Evolutionary conservation across 371 early-diverging fungal species (phyloP), one percentile per base, ranked within the genome.

Genomic region (Syncephalastrum racemosum): DNA sequence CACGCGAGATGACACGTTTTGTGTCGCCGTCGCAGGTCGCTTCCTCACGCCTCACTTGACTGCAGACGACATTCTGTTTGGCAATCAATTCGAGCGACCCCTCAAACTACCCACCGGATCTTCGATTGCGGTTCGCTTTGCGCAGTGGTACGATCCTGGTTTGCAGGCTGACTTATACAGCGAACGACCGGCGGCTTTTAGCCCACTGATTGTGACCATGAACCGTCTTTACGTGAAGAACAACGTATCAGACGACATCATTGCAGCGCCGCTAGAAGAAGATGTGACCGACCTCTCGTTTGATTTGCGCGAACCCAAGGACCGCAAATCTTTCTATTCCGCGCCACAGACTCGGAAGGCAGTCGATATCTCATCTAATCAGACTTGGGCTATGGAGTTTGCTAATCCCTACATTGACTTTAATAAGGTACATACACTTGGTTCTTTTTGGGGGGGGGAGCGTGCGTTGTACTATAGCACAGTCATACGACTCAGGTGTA

Each of bases 81-180:
- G 92, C 36, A 87, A 88, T 60, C 85, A 87, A 64, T 92, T 92
- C 64, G 89, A 90, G 60, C 66, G 77, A 45, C 82, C 85, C 0
- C 47, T 90, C 27, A 70, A 69, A 12, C 79, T 90, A 16, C 94
- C 94, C 20, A 84, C 84, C 4, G 86, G 90, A 22, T 75, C 86
- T 6, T 88, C 87, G 39, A 63, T 92, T 31, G 90, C 88, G 4
- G 64, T 91, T 54, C 85, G 83, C 63, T 88, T 91, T 57, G 86
- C 89, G 51, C 81, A 81, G 59, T 82, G 83, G 63, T 87, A 90
- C 69, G 94, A 93, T 67, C 91, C 92, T 20, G 90, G 90, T 6
- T 70, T 93, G 43, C 75, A 87, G 49, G 74, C 83, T 10, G 89
- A 93, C 60, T 70, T 93, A 43, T 84, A 88, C 70, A 62, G 75